Conservation (phyloP, 192 early-diverging fungal species). For the Coemansia sp. region DNA sequence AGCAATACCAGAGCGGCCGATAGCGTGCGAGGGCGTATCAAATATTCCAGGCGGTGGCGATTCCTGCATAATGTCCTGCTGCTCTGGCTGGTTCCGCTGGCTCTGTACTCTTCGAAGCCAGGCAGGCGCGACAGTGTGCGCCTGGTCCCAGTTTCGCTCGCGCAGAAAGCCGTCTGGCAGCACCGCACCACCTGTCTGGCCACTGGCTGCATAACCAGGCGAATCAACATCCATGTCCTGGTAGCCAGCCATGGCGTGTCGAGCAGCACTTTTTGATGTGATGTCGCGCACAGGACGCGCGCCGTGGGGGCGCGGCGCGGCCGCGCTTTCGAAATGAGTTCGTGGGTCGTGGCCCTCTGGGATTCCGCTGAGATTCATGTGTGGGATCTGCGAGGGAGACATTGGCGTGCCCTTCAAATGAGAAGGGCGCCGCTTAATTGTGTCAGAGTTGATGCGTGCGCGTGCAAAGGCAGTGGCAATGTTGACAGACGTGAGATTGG, state of each 20-base stretch:
- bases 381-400: slow-evolving; percentile 48
- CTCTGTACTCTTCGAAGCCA: slow-evolving; percentile 26
- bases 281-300: slow-evolving; percentile 36
- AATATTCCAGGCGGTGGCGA: slow-evolving; percentile 30
- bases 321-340: slow-evolving; percentile 28
- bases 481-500: slow-evolving; percentile 53
- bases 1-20: slow-evolving; percentile 9
- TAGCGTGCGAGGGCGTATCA: slow-evolving; percentile 24
- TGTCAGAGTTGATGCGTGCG: slow-evolving; percentile 48
- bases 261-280: slow-evolving; percentile 15
- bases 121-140: slow-evolving; percentile 13
- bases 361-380: slow-evolving; percentile 32
- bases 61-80: slow-evolving; percentile 15
- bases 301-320: slow-evolving; percentile 26
- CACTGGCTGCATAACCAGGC: slow-evolving; percentile 3
- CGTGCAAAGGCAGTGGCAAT: slow-evolving; percentile 55
- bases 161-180: slow-evolving; percentile 30
- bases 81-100: slow-evolving; percentile 7
- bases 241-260: neutral
- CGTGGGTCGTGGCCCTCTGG: slow-evolving; percentile 24
- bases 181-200: slow-evolving; percentile 5
- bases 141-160: slow-evolving; percentile 23
- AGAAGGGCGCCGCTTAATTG: slow-evolving; percentile 37
- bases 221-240: slow-evolving; percentile 35
- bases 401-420: slow-evolving; percentile 50